phyloP scores from a whole-genome alignment of 192 early-diverging fungal genomes.

The Backusella liffmaniae region DNA sequence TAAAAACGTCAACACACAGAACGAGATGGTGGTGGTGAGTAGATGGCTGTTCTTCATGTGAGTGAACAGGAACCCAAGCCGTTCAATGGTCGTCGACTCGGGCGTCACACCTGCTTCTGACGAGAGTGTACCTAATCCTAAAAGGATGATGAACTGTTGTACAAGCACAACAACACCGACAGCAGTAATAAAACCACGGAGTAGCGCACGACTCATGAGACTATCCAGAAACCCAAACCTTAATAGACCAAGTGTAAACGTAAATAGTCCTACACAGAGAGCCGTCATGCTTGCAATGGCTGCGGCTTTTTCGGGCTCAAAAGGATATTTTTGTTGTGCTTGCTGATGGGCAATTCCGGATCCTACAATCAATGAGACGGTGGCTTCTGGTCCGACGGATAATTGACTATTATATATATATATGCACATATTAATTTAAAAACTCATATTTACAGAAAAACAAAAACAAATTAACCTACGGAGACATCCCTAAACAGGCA shows the following conservation, averaged over 20 bases:
- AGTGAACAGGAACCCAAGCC: slow-evolving; percentile 61
- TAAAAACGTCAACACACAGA: slow-evolving; percentile 55
- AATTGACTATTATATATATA: slow-evolving; percentile 56
- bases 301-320: slow-evolving; percentile 39
- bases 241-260: slow-evolving; percentile 88
- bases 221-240: slow-evolving; percentile 96
- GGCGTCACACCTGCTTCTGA: slow-evolving; percentile 43
- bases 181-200: slow-evolving; percentile 92
- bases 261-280: slow-evolving; percentile 79
- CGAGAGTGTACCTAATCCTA: slow-evolving; percentile 51
- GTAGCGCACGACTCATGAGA: slow-evolving; percentile 82
- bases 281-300: slow-evolving; percentile 54
- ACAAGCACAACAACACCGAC: slow-evolving; percentile 90
- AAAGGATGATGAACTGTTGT: slow-evolving; percentile 74
- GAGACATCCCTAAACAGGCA: slow-evolving; percentile 85
- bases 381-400: slow-evolving; percentile 89
- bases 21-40: slow-evolving; percentile 66
- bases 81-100: slow-evolving; percentile 73
- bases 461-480: slow-evolving; percentile 38
- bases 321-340: slow-evolving; percentile 26
- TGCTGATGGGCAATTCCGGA: slow-evolving; percentile 55
- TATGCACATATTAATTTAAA: background rate
- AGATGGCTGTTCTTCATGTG: slow-evolving; percentile 59
- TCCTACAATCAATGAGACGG: slow-evolving; percentile 80
- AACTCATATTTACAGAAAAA: background rate